These are phyloP conservation scores for Candida taoyuanica DNA, from an alignment of 805 yeast species.

Conservation along the genomic window DNA sequence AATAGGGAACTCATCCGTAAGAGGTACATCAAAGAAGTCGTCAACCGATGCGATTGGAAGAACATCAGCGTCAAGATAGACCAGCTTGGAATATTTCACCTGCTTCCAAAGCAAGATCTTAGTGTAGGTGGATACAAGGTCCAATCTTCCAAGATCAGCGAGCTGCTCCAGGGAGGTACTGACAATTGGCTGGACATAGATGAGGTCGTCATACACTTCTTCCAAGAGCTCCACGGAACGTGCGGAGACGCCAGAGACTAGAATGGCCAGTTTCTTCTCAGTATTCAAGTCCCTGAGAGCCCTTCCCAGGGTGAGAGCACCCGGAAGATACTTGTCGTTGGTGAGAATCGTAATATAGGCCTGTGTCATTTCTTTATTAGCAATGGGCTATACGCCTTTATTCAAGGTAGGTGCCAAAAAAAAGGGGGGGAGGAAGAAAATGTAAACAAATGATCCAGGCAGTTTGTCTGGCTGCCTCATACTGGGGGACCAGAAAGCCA, in stretches of 20 bases:
- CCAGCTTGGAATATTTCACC: conserved; percentile 36
- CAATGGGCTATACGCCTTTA: too few species aligned
- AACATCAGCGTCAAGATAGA: conserved; percentile 64
- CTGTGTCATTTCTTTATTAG: conserved; percentile 10
- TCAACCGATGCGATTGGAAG: conserved; percentile 36
- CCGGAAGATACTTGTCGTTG: conserved; percentile 47
- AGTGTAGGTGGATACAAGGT: conserved; percentile 43
- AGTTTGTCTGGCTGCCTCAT: too few species aligned
- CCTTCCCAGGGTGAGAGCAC: conserved; percentile 45
- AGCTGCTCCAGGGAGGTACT: conserved; percentile 25
- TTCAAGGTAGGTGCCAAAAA: too few species aligned
- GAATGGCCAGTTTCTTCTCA: conserved; percentile 12
- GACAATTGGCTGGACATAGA: conserved; percentile 23
- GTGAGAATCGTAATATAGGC: conserved; percentile 44
- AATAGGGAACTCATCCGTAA: conserved; percentile 19
- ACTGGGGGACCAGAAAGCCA: too few species aligned
- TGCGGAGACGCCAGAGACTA: conserved; percentile 25
- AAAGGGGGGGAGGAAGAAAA: too few species aligned
- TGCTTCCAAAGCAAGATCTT: conserved; percentile 47
- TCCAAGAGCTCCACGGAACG: conserved; percentile 5
- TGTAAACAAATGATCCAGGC: too few species aligned
- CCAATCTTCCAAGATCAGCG: conserved; percentile 41
- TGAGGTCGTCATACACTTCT: conserved; percentile 25
- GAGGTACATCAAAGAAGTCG: conserved; percentile 21
- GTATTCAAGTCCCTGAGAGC: conserved; percentile 27